A percentile compares a stretch with the other conserved stretches of the same genome.
These are phyloP conservation scores for Fragaria nilgerrensis DNA, from an alignment of 306 rosid genomes.

Conservation along the genomic window DNA sequence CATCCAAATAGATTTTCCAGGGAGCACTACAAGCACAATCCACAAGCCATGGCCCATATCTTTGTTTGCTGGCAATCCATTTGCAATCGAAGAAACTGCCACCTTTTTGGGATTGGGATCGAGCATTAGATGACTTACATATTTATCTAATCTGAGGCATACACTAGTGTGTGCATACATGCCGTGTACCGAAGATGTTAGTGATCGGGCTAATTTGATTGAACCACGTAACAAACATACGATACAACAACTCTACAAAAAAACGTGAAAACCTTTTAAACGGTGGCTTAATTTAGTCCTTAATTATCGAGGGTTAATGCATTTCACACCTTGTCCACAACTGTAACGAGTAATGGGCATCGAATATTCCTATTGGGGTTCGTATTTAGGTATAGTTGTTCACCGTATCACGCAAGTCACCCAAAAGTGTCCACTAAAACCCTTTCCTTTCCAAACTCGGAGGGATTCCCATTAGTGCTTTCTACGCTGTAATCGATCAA, in stretches of 20 bases:
- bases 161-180: too few species aligned
- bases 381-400: not conserved
- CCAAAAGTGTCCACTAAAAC: not conserved
- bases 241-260: not conserved
- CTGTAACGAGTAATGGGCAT: not conserved
- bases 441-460: not conserved
- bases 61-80: not conserved
- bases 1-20: not conserved
- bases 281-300: not conserved
- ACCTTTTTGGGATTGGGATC: not conserved
- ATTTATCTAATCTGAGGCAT: too few species aligned
- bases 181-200: too few species aligned
- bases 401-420: constrained; percentile 5
- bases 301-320: not conserved
- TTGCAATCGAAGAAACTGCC: not conserved
- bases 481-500: not conserved
- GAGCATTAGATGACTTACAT: not conserved
- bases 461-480: not conserved
- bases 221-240: too few species aligned
- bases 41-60: not conserved
- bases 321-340: not conserved
- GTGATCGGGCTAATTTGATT: too few species aligned
- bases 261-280: not conserved
- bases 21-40: not conserved
- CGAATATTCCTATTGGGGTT: not conserved